Evolutionary conservation across 2,329 filamentous ascomycete genomes (phyloP), one percentile per base, ranked within the genome.

Genomic region (Exophiala sp.): DNA sequence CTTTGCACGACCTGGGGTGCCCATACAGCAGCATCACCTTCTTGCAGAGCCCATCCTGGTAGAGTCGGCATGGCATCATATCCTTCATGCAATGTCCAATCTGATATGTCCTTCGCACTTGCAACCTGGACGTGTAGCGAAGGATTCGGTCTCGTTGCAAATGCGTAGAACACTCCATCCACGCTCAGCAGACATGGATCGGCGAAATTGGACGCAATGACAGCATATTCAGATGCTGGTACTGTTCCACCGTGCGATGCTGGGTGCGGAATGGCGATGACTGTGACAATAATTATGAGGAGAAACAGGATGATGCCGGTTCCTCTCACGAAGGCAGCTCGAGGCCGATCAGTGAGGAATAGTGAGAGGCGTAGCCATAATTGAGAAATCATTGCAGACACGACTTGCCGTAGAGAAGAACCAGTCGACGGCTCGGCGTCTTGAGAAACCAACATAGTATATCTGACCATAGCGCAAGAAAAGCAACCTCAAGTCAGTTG

Each of bases 1-100:
- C 80, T 66, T 43, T 70, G 69, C 5, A 73, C 71, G 2, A 85
- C 78, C 62, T 83, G 80, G 7, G 81, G 82, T 0, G 81, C 81
- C 82, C 82, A 84, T 5, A 76, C 76, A 3, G 20, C 47, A 14
- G 52, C 39, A 51, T 55, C 52, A 34, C 64, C 61, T 2, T 65
- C 63, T 3, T 73, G 72, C 11, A 69, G 73, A 8, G 76, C 76
- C 81, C 82, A 85, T 12, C 68, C 62, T 2, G 74, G 74, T 3
- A 75, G 63, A 7, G 68, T 64, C 0, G 79, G 78, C n/a, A 84
- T 68, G 2, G 77, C 75, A 62, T 84, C 79, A n/a, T 70, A 65
- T 41, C 75, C 70, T 39, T 77, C 71, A 16, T 75, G 69, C 9
- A 72, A 68, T 65, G 75, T 78, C 61, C 76, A 72, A 6, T 72